These are phyloP conservation scores for Fraxinus dipetala DNA, from an alignment of 305 asterid genomes.

Conservation along the genomic window DNA sequence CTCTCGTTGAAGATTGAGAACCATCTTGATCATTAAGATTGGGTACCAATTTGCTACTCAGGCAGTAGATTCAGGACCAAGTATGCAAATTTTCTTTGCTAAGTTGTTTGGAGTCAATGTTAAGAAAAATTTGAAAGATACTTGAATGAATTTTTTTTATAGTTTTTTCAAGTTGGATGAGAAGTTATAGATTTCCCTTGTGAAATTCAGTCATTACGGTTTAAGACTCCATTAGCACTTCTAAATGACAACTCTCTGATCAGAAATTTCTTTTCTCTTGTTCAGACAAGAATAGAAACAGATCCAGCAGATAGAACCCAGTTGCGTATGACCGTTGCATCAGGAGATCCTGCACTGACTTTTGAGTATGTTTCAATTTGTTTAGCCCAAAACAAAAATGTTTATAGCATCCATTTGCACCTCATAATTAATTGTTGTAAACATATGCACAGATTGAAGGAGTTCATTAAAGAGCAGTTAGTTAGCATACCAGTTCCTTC, in stretches of 20 bases:
- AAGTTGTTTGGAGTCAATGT: neutral
- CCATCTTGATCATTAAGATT: neutral
- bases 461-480: slow-evolving; percentile 85
- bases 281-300: slow-evolving; percentile 90
- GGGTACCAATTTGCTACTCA: neutral
- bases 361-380: slow-evolving; percentile 61
- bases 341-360: slow-evolving; percentile 89
- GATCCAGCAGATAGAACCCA: slow-evolving; percentile 99
- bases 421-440: neutral
- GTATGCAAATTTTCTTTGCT: neutral
- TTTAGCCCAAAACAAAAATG: neutral
- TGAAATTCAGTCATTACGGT: neutral
- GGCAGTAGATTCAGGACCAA: neutral
- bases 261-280: slow-evolving; percentile 10
- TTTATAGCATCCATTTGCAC: slow-evolving; percentile 1
- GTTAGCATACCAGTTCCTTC: slow-evolving; percentile 61
- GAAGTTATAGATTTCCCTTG: neutral
- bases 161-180: neutral
- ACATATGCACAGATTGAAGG: slow-evolving; percentile 62
- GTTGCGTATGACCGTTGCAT: slow-evolving; percentile 90
- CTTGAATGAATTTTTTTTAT: neutral
- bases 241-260: neutral
- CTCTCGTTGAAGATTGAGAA: neutral
- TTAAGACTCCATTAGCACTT: neutral
- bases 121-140: neutral